phyloP scores from a whole-genome alignment of 148 eudicot genomes.

The Vaccinium macrocarpon region DNA sequence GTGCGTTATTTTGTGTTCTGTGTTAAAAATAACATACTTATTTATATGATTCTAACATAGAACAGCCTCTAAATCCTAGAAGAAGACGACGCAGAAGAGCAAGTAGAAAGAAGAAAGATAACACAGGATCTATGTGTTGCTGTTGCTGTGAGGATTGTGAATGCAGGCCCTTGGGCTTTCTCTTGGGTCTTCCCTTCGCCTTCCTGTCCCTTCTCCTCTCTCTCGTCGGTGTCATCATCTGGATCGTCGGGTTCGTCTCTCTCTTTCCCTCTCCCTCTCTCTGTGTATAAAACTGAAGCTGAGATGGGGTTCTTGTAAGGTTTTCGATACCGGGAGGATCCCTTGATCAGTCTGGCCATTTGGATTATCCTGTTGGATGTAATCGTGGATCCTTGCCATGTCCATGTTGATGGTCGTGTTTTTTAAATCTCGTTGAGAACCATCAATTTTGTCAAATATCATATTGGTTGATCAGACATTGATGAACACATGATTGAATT shows the following conservation, averaged over 20 bases:
- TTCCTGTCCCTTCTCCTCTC: slow-evolving; percentile 50
- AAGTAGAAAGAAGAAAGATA: neutral
- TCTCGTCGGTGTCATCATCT: slow-evolving; percentile 46
- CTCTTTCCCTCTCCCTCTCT: neutral
- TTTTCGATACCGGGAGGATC: neutral
- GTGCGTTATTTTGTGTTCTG: neutral
- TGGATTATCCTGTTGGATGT: neutral
- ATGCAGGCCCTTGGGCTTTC: slow-evolving; percentile 58
- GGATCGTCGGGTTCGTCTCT: slow-evolving; percentile 58
- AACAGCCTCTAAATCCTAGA: neutral
- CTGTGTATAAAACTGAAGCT: too few species aligned
- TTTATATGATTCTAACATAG: neutral
- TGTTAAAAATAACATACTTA: neutral
- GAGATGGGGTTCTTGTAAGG: too few species aligned
- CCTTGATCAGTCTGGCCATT: neutral
- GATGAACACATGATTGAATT: too few species aligned
- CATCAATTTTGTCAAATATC: too few species aligned
- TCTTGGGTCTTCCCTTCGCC: slow-evolving; percentile 68
- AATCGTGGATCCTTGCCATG: neutral
- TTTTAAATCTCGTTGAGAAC: neutral
- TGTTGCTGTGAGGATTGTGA: slow-evolving; percentile 32
- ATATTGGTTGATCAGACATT: too few species aligned
- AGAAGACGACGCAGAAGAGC: neutral
- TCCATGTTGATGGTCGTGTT: neutral
- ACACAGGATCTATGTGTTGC: neutral